These are phyloP conservation scores for Takakia lepidozioides DNA, from an alignment of 225 moss, liverwort and hornwort species.

Conservation along the genomic window DNA sequence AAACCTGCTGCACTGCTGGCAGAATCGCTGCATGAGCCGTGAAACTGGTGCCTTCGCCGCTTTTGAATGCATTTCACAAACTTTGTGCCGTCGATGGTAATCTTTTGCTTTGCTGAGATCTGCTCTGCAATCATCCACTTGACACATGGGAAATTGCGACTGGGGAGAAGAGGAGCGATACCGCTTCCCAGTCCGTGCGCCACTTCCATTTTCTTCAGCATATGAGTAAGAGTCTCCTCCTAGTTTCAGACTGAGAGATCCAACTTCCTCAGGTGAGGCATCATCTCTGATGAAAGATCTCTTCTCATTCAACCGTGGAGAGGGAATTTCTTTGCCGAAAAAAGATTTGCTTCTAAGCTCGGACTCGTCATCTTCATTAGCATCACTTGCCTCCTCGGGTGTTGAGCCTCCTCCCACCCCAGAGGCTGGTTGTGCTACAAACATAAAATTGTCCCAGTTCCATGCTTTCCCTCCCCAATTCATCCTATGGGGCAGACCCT, in stretches of 20 bases:
- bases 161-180: constrained; percentile 86
- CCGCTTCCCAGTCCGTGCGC: constrained; percentile 68
- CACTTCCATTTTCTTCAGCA: constrained; percentile 47
- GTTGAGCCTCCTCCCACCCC: constrained; percentile 18
- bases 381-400: constrained; percentile 16
- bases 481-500: constrained; percentile 11
- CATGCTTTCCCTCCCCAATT: constrained; percentile 67
- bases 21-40: constrained; percentile 89
- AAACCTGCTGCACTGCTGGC: constrained; percentile 98
- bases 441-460: constrained; percentile 67
- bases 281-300: constrained; percentile 42
- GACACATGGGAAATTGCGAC: constrained; percentile 70
- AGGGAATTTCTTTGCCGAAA: constrained; percentile 29
- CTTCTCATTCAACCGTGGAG: constrained; percentile 25
- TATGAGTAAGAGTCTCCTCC: constrained; percentile 65
- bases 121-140: constrained; percentile 83
- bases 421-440: constrained; percentile 51
- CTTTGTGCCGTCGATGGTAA: constrained; percentile 92
- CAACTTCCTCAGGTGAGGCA: constrained; percentile 57
- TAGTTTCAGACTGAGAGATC: constrained; percentile 71
- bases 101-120: constrained; percentile 84
- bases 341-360: constrained; percentile 25
- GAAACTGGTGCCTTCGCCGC: constrained; percentile 68
- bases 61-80: constrained; percentile 91
- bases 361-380: constrained; percentile 17